Evolutionary conservation across 306 rosid species (phyloP).

Genomic region (Acmispon strigosus): DNA sequence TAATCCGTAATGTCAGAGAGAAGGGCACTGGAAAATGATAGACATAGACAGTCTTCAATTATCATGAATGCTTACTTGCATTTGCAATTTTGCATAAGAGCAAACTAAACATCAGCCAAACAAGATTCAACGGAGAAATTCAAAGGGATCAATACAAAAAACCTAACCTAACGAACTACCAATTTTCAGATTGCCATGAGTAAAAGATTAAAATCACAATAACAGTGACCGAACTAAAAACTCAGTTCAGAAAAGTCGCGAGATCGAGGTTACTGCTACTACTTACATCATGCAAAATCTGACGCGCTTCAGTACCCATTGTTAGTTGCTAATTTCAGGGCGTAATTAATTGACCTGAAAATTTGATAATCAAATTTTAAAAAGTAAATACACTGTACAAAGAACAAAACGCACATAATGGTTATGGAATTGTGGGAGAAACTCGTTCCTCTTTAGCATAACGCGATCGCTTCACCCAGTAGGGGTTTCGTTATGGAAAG

Average conservation of each 20-base stretch:
- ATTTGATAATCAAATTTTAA: background rate
- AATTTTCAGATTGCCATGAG: background rate
- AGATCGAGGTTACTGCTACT: constrained; percentile 6
- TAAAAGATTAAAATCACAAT: background rate
- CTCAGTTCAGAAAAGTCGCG: background rate
- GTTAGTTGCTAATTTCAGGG: background rate
- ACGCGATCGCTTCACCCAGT: background rate
- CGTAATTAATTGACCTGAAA: constrained; percentile 24
- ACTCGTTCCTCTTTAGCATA: background rate
- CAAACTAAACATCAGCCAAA: background rate
- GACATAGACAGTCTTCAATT: background rate
- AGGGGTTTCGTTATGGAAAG: background rate
- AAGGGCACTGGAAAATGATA: background rate
- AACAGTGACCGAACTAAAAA: background rate
- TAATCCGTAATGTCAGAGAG: background rate
- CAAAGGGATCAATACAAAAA: background rate
- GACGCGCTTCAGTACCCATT: constrained; percentile 32
- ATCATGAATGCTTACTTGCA: background rate
- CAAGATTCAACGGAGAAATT: background rate
- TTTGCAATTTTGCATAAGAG: background rate
- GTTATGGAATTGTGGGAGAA: background rate
- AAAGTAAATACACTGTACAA: background rate
- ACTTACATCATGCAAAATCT: constrained; percentile 48
- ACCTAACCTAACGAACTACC: constrained; percentile 4
- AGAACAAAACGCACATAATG: constrained; percentile 3